Conservation (phyloP, 805 yeast species). For the Hanseniaspora singularis region DNA sequence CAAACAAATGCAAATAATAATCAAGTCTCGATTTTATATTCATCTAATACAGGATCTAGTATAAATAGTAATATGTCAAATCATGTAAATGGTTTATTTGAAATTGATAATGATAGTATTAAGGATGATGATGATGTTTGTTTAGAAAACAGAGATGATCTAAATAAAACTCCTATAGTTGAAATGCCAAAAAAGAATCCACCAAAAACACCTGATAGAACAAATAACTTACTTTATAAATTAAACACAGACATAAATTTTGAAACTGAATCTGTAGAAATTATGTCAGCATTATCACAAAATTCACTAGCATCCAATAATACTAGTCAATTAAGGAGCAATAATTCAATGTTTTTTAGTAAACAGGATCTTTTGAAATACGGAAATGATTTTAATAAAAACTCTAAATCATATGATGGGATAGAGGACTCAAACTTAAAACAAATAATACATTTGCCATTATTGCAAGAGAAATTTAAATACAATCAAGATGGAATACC, state of each 20-base stretch:
- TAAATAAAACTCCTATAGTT: constrained; percentile 10
- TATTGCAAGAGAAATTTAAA: background rate
- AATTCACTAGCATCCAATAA: constrained; percentile 8
- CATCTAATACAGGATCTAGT: constrained; percentile 13
- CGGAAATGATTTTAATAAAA: background rate
- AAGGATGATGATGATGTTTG: background rate
- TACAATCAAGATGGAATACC: constrained; percentile 15
- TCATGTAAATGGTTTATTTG: constrained; percentile 1
- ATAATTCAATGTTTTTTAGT: constrained; percentile 4
- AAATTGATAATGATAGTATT: background rate
- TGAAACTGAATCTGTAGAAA: constrained; percentile 13
- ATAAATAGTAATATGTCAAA: constrained; percentile 3
- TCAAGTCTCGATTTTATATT: background rate
- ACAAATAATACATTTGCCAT: constrained; percentile 9
- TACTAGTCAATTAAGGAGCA: background rate
- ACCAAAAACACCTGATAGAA: constrained; percentile 15
- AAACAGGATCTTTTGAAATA: constrained; percentile 8
- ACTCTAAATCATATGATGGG: background rate
- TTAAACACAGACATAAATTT: constrained; percentile 14
- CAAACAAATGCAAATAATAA: background rate
- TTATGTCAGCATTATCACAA: constrained; percentile 14
- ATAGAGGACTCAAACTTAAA: background rate
- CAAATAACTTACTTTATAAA: constrained; percentile 15
- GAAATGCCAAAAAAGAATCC: background rate
- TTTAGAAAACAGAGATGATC: background rate